Percentiles rank a stretch among this genome's conserved stretches.
These are phyloP conservation scores for Scutellaria minor DNA, from an alignment of 257 asterid species.

Conservation along the genomic window DNA sequence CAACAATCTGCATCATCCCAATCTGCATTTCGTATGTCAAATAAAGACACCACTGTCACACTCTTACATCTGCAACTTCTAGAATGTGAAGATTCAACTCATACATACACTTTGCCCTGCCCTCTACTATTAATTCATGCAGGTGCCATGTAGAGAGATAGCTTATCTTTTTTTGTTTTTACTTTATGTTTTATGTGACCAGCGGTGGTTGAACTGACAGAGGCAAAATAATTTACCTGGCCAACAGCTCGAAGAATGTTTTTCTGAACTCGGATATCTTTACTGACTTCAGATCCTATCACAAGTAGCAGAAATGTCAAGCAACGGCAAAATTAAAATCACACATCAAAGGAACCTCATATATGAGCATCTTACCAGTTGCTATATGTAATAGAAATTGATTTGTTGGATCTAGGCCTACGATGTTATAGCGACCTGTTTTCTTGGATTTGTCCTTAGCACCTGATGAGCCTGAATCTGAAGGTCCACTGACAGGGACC, in stretches of 20 bases:
- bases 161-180: not conserved
- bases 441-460: constrained; percentile 93
- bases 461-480: constrained; percentile 85
- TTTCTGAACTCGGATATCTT: constrained; percentile 81
- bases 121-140: constrained; percentile 28
- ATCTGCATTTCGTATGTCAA: constrained; percentile 8
- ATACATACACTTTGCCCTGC: constrained; percentile 1
- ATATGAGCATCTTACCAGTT: constrained; percentile 65
- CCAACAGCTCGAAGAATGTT: constrained; percentile 91
- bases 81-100: constrained; percentile 26
- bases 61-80: constrained; percentile 23
- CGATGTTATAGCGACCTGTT: constrained; percentile 69
- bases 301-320: constrained; percentile 38
- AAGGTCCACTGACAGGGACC: constrained; percentile 82
- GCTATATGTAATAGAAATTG: constrained; percentile 88
- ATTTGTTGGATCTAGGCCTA: constrained; percentile 91
- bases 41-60: not conserved
- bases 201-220: constrained; percentile 14
- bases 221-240: constrained; percentile 57
- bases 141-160: constrained; percentile 13
- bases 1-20: constrained; percentile 15
- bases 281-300: constrained; percentile 81
- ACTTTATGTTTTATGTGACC: not conserved
- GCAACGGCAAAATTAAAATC: constrained; percentile 28
- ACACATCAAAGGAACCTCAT: constrained; percentile 24